Conservation (phyloP, 116 monocot genomes). For the Papilionanthe hybrid region DNA sequence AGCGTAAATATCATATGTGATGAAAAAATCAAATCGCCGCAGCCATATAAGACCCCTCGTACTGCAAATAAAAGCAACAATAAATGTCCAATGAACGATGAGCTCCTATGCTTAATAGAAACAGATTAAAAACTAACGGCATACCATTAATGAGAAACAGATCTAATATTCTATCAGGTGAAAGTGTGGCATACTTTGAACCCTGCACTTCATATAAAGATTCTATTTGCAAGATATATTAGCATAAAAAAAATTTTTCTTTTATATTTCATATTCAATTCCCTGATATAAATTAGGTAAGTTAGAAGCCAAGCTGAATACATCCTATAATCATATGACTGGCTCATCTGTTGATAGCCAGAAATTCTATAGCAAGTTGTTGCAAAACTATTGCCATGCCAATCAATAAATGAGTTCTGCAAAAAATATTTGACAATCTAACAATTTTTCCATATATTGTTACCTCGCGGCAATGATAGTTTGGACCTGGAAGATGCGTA, state of each 20-base stretch:
- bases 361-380: too few relatives aligned
- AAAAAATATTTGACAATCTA: neutral
- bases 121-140: neutral
- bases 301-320: neutral
- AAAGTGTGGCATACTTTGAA: constrained; percentile 73
- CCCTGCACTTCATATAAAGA: constrained; percentile 43
- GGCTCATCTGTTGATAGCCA: too few relatives aligned
- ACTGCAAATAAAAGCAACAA: constrained; percentile 35
- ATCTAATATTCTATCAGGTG: constrained; percentile 67
- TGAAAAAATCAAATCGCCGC: constrained; percentile 94
- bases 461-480: constrained; percentile 97
- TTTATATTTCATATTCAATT: neutral
- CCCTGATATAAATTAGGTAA: neutral
- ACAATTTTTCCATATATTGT: neutral
- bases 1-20: constrained; percentile 94
- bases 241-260: neutral
- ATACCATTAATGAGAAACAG: constrained; percentile 86
- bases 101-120: neutral
- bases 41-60: constrained; percentile 76
- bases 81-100: neutral
- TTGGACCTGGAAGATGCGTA: constrained; percentile 93
- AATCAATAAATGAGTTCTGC: neutral
- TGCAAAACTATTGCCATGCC: neutral
- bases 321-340: neutral
- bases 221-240: neutral